Evolutionary conservation across 768 basidiomycete genomes (phyloP).

Genomic region (Rhodosporidiobolus odoratus): DNA sequence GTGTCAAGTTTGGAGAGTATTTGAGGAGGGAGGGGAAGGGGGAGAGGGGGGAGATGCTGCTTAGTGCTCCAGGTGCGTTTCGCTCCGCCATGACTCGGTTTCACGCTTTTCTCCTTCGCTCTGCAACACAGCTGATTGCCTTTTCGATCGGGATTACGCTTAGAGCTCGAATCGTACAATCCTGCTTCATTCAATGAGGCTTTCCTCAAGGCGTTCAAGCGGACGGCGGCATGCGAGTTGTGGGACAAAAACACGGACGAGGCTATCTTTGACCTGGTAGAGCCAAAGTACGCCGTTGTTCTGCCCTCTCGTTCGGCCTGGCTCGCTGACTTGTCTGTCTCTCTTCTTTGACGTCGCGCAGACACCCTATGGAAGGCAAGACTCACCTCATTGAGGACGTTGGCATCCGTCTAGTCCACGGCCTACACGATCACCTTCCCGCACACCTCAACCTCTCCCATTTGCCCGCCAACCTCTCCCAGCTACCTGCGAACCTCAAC

Average conservation of each 20-base stretch:
- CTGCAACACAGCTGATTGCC: neutral
- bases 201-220: slow-evolving; percentile 83
- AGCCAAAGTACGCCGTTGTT: slow-evolving; percentile 62
- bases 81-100: neutral
- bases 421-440: slow-evolving; percentile 89
- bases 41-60: slow-evolving; percentile 20
- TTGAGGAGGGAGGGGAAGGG: slow-evolving; percentile 61
- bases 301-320: slow-evolving; percentile 11
- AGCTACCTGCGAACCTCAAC: slow-evolving; percentile 78
- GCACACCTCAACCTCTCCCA: neutral
- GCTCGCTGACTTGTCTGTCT: slow-evolving; percentile 1
- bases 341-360: slow-evolving; percentile 44
- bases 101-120: neutral
- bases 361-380: slow-evolving; percentile 90
- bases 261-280: slow-evolving; percentile 87
- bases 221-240: slow-evolving; percentile 76
- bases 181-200: slow-evolving; percentile 61
- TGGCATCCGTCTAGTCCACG: slow-evolving; percentile 82
- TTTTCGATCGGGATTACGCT: neutral
- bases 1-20: slow-evolving; percentile 86
- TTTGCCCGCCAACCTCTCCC: slow-evolving; percentile 60
- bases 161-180: slow-evolving; percentile 36
- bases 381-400: slow-evolving; percentile 85
- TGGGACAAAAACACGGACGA: slow-evolving; percentile 92
- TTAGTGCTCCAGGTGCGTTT: slow-evolving; percentile 22